These are phyloP conservation scores for Phytophthora brassicae DNA, from an alignment of 352 stramenopile species.

Conservation along the genomic window DNA sequence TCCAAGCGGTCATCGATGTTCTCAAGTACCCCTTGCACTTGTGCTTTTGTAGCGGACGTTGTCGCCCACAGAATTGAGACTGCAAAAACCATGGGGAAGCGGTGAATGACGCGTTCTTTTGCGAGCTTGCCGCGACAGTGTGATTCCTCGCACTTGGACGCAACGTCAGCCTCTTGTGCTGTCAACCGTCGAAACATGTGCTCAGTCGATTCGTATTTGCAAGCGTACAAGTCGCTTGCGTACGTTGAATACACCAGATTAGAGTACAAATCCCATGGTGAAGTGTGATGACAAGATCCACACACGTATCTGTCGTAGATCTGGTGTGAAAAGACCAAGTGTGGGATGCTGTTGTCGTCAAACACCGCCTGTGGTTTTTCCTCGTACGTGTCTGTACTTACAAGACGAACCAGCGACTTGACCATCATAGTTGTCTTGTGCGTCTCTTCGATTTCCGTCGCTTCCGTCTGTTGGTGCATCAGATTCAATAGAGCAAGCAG, in stretches of 20 bases:
- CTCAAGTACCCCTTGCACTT: slow-evolving; percentile 63
- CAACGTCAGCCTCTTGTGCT: slow-evolving; percentile 56
- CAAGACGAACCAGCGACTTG: slow-evolving; percentile 67
- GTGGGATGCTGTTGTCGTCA: slow-evolving; percentile 85
- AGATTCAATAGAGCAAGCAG: slow-evolving; percentile 81
- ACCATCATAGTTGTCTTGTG: slow-evolving; percentile 77
- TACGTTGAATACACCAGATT: slow-evolving; percentile 87
- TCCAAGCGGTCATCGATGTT: slow-evolving; percentile 75
- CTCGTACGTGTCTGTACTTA: slow-evolving; percentile 64
- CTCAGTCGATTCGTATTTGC: slow-evolving; percentile 70
- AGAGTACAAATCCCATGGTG: slow-evolving; percentile 78
- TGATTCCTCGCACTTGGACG: slow-evolving; percentile 55
- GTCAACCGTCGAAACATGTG: slow-evolving; percentile 68
- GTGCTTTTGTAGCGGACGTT: slow-evolving; percentile 68
- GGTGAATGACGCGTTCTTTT: slow-evolving; percentile 81
- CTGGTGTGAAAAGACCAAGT: slow-evolving; percentile 86
- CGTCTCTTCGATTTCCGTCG: slow-evolving; percentile 71
- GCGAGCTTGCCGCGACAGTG: slow-evolving; percentile 59
- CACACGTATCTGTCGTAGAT: slow-evolving; percentile 87
- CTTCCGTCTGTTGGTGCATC: slow-evolving; percentile 85
- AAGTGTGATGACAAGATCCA: slow-evolving; percentile 54
- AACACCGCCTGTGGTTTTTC: slow-evolving; percentile 72
- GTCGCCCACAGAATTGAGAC: slow-evolving; percentile 84
- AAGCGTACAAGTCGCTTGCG: slow-evolving; percentile 64
- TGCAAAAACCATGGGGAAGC: slow-evolving; percentile 86